Base-by-base conservation (phyloP, 2,329 filamentous ascomycete species). In the Cladosporium sp. region DNA sequence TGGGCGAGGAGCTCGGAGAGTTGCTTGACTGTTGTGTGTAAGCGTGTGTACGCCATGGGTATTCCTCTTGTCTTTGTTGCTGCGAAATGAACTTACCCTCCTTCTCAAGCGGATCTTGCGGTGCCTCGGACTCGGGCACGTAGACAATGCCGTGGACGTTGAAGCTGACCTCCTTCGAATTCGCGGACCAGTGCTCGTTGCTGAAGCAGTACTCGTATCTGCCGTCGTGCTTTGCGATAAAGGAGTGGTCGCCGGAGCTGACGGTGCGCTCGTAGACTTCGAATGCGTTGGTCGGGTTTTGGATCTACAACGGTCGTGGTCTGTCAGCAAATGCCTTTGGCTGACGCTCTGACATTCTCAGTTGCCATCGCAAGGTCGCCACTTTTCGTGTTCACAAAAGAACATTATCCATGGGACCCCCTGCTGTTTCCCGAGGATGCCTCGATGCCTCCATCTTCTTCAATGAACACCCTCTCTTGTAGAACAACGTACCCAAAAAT, bases 61-160 rank as follows among this genome's bases (percentile, higher is more conserved):
- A 5, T 4, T n/a, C n/a, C n/a, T 27, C 22, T 27, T 27, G 19
- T 15, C 12, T 24, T 34, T 45, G 13, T 13, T 18, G 32, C 30
- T 34, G 30, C 15, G 4, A 27, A 13, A 17, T 11, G 12, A 7
- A 68, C 76, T 56, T 78, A 92, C 89, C 85, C 83, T 97, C 93
- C 57, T 80, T 80, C 70, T 99, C 93, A 59, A 99, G 77, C 17
- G 93, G 93, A 66, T 97, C 92, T 61, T 86, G 81, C 22, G 88
- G 82, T 54, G 86, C 80, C 63, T 97, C 92, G 54, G 81, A 78
- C 72, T 97, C 93, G 50, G 88, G 87, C 45, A 99, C 90, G 73
- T 97, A 99, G 67, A 99, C 92, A 59, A 99, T 89, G 62, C 93
- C 93, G 73, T 99, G 93, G 47, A 99, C 93, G 71, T 99, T 99